Percentiles rank a stretch among this genome's conserved stretches.
Conservation (phyloP, 192 early-diverging fungal genomes). For the Anaeromyces robustus region DNA sequence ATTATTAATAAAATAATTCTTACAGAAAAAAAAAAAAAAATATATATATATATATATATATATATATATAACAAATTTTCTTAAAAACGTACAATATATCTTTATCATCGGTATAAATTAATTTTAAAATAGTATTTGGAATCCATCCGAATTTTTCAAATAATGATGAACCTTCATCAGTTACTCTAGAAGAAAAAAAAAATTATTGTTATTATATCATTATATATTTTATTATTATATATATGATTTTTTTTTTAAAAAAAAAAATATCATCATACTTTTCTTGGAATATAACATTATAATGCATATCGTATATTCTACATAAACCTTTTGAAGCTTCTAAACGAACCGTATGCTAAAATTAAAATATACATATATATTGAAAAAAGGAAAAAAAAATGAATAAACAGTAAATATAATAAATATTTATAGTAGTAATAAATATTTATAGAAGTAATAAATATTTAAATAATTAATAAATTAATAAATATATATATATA, state of each 20-base stretch:
- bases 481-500: no score
- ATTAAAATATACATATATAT: not conserved
- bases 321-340: not conserved
- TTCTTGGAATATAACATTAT: not conserved
- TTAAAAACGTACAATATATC: slow-evolving; percentile 52
- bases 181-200: not conserved
- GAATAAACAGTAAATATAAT: no score
- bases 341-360: not conserved
- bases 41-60: no score
- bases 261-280: not conserved
- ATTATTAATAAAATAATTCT: no score
- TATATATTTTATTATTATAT: not conserved
- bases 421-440: no score
- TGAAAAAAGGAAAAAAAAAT: no score
- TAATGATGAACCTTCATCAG: slow-evolving; percentile 24
- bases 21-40: no score
- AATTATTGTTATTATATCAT: no score
- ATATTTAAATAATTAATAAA: no score
- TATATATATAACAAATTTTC: no score
- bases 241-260: no score
- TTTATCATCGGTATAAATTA: slow-evolving; percentile 70
- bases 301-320: not conserved
- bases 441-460: no score
- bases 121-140: slow-evolving; percentile 59
- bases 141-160: slow-evolving; percentile 66